phyloP scores from a whole-genome alignment of 208 protist genomes.

The Crithidia thermophila region DNA sequence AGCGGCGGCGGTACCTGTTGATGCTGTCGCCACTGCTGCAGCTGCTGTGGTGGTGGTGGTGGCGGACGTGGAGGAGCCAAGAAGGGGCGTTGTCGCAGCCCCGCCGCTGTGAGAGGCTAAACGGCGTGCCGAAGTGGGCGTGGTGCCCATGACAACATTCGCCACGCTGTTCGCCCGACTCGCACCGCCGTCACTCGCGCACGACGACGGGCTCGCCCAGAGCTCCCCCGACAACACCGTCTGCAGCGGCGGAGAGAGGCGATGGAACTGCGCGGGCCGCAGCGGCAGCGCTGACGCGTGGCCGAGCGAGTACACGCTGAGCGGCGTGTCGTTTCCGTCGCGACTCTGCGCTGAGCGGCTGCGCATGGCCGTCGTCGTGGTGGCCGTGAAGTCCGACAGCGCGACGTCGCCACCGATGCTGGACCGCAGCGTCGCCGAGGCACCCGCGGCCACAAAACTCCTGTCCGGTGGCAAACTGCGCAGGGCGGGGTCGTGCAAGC shows the following conservation, averaged over 20 bases:
- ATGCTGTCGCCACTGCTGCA: neutral
- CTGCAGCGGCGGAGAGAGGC: constrained; percentile 1
- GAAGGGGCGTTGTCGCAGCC: neutral
- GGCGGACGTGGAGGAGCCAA: neutral
- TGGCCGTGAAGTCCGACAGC: neutral
- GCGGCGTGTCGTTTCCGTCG: neutral
- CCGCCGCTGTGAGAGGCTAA: neutral
- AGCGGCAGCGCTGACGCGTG: neutral
- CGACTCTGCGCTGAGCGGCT: constrained; percentile 9
- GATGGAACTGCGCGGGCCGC: neutral
- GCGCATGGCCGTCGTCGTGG: neutral
- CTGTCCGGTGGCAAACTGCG: neutral
- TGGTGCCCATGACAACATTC: too few species aligned
- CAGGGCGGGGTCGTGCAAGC: neutral
- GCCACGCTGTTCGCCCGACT: neutral
- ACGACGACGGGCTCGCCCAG: neutral
- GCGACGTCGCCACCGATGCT: constrained; percentile 5
- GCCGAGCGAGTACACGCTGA: neutral
- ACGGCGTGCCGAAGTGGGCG: too few species aligned
- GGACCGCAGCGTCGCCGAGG: neutral
- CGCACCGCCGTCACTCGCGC: neutral
- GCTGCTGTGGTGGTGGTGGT: neutral
- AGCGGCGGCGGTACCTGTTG: neutral
- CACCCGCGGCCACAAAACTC: neutral
- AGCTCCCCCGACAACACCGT: neutral